These are phyloP conservation scores for Hypseocharis bilobata DNA, from an alignment of 441 rosid species.

Conservation along the genomic window DNA sequence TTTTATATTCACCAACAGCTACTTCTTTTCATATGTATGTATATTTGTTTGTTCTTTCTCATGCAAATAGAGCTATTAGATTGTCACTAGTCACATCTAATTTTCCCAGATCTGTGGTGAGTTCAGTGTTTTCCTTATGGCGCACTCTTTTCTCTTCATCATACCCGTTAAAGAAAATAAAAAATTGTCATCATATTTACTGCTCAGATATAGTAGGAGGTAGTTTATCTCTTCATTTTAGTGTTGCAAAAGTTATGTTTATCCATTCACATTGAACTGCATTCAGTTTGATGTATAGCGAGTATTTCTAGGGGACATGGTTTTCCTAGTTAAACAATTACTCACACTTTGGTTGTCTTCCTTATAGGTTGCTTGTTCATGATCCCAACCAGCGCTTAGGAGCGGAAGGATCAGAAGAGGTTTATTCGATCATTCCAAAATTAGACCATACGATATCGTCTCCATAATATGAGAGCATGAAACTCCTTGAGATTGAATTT, in stretches of 20 bases:
- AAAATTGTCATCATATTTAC: neutral
- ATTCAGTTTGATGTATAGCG: neutral
- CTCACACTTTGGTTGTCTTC: constrained; percentile 13
- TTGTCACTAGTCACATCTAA: too few species aligned
- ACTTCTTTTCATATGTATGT: too few species aligned
- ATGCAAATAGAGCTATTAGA: too few species aligned
- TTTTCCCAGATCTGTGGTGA: too few species aligned
- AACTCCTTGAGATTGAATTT: constrained; percentile 11
- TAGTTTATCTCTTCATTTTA: too few species aligned
- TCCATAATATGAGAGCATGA: neutral
- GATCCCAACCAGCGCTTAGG: constrained; percentile 62
- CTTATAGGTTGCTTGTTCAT: constrained; percentile 55
- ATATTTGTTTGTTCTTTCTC: too few species aligned
- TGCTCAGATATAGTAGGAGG: neutral
- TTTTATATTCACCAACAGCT: too few species aligned
- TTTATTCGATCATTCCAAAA: constrained; percentile 25
- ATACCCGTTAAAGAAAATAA: too few species aligned
- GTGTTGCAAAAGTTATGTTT: neutral
- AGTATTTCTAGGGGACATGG: neutral
- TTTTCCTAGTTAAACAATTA: constrained; percentile 1
- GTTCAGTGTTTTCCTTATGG: too few species aligned
- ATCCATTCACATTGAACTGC: neutral
- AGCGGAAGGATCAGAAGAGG: constrained; percentile 65
- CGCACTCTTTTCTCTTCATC: too few species aligned
- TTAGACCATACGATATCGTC: constrained; percentile 5